Evolutionary conservation across 2,329 filamentous ascomycete genomes (phyloP).

Genomic region (Aspergillus carbonarius): DNA sequence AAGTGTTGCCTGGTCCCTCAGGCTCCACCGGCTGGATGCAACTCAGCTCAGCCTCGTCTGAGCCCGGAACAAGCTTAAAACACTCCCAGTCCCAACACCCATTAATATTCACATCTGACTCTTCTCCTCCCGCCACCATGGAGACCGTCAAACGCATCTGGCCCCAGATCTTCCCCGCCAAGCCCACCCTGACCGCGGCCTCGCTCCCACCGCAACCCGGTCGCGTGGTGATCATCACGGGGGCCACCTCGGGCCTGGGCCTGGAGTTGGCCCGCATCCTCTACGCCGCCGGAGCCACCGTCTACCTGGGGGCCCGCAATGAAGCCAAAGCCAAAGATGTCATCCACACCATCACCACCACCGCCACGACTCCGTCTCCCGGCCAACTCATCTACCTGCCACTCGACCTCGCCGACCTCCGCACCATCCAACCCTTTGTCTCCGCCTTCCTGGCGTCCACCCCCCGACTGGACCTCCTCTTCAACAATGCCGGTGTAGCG

Average conservation of each 20-base stretch:
- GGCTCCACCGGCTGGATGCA: no score
- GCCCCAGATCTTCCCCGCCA: background rate
- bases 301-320: slow-evolving; percentile 5
- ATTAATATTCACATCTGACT: no score
- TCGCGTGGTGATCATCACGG: background rate
- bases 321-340: background rate
- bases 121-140: background rate
- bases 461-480: background rate
- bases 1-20: no score
- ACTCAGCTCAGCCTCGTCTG: no score
- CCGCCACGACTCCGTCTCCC: background rate
- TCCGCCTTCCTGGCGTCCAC: background rate
- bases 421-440: background rate
- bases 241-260: background rate
- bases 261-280: background rate
- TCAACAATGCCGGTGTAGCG: background rate
- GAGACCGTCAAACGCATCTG: background rate
- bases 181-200: background rate
- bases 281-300: background rate
- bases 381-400: background rate
- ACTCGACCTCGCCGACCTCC: background rate
- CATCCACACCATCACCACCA: background rate
- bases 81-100: no score
- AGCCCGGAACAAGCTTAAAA: background rate
- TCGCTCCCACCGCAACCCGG: background rate